Evolutionary conservation across 208 protist genomes (phyloP).

Genomic region (Chromosphaera perkinsii): DNA sequence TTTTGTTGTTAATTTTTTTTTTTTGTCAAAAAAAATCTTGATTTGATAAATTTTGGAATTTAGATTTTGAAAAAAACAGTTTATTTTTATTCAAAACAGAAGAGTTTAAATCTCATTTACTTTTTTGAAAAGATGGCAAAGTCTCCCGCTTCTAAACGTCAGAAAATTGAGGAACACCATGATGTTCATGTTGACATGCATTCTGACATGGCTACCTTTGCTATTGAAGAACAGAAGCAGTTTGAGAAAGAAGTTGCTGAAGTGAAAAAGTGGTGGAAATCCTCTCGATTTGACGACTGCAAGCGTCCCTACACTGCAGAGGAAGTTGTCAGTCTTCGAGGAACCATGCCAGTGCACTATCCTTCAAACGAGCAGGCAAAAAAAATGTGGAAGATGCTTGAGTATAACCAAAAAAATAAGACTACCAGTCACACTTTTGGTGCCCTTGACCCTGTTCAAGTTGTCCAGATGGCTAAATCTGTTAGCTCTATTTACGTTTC

Average conservation of each 20-base stretch:
- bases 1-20: too few relatives aligned
- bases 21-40: too few relatives aligned
- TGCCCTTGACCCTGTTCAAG: conserved; percentile 65
- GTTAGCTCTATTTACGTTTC: conserved; percentile 60
- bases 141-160: too few relatives aligned
- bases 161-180: too few relatives aligned
- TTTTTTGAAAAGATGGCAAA: too few relatives aligned
- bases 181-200: too few relatives aligned
- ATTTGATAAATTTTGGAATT: too few relatives aligned
- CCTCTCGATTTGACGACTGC: conserved; percentile 37
- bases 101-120: too few relatives aligned
- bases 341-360: conserved; percentile 41
- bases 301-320: conserved; percentile 47
- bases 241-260: conserved; percentile 33
- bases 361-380: conserved; percentile 31
- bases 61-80: too few relatives aligned
- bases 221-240: too few relatives aligned
- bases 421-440: conserved; percentile 52
- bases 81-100: too few relatives aligned
- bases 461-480: conserved; percentile 68
- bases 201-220: too few relatives aligned
- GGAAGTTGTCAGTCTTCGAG: conserved; percentile 54
- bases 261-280: conserved; percentile 33
- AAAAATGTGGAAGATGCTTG: conserved; percentile 45
- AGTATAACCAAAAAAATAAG: conserved; percentile 28